These are phyloP conservation scores for Collybia sp. DNA, from an alignment of 768 basidiomycete species.

Conservation along the genomic window DNA sequence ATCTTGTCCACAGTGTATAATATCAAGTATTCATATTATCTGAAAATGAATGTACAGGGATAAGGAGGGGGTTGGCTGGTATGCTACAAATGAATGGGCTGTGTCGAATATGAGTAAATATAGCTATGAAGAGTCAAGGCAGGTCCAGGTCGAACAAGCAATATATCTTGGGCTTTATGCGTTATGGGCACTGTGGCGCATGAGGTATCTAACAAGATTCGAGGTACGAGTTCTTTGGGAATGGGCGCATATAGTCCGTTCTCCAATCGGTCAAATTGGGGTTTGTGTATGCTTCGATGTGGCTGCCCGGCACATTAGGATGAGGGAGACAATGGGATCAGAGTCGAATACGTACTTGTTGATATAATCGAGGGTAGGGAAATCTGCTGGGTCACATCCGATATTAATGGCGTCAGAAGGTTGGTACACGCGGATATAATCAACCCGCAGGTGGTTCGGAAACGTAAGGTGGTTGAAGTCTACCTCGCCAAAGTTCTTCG, in stretches of 20 bases:
- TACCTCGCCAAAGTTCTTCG: conserved; percentile 66
- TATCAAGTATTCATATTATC: too few species aligned
- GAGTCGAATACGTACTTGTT: conserved; percentile 31
- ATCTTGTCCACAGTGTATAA: too few species aligned
- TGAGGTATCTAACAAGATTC: conserved; percentile 17
- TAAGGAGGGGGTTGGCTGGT: background rate
- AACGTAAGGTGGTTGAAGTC: conserved; percentile 63
- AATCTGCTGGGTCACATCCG: conserved; percentile 60
- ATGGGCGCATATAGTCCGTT: conserved; percentile 39
- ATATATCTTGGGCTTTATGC: too few species aligned
- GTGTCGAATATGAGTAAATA: background rate
- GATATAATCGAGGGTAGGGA: conserved; percentile 67
- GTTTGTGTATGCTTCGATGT: conserved; percentile 67
- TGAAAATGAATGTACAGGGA: background rate
- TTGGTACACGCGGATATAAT: conserved; percentile 65
- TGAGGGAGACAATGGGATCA: background rate
- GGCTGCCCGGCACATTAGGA: conserved; percentile 17
- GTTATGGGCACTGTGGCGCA: background rate
- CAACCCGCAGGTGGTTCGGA: conserved; percentile 43
- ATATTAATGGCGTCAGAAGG: conserved; percentile 48
- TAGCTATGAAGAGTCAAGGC: background rate
- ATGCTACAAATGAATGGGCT: background rate
- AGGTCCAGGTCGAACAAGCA: too few species aligned
- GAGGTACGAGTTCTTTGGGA: conserved; percentile 51
- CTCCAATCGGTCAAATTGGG: conserved; percentile 45